Conservation (phyloP, 73 alveolate genomes). For the Symbiodinium natans region DNA sequence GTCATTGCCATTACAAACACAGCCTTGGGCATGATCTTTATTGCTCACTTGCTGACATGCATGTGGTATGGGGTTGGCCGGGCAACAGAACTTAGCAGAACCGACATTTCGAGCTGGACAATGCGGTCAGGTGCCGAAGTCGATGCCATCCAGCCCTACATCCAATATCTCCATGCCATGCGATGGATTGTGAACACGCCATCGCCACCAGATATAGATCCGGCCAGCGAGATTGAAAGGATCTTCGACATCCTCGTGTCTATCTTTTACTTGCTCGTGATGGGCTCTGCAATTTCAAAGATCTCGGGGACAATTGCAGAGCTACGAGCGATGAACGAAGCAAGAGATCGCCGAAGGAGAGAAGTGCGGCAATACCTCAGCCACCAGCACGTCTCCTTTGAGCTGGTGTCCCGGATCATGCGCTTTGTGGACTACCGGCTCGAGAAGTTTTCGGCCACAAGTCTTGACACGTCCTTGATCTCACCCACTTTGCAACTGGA, state of each 20-base stretch:
- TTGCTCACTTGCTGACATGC: constrained; percentile 66
- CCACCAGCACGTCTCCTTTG: constrained; percentile 68
- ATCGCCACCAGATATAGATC: constrained; percentile 28
- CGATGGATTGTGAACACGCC: constrained; percentile 76
- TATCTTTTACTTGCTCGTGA: constrained; percentile 47
- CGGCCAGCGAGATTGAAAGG: constrained; percentile 29
- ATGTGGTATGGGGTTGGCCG: constrained; percentile 84
- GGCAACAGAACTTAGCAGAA: neutral
- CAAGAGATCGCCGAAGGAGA: constrained; percentile 63
- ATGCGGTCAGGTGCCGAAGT: constrained; percentile 11
- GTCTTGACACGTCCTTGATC: constrained; percentile 45
- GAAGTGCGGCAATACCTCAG: constrained; percentile 87
- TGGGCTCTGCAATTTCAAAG: constrained; percentile 84
- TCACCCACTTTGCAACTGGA: constrained; percentile 60
- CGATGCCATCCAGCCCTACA: neutral
- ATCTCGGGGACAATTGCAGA: constrained; percentile 59
- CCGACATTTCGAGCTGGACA: constrained; percentile 8
- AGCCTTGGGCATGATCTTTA: constrained; percentile 16
- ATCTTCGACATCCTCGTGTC: constrained; percentile 66
- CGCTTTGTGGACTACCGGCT: constrained; percentile 78
- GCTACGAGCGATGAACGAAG: constrained; percentile 79
- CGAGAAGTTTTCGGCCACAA: constrained; percentile 37
- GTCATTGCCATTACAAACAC: constrained; percentile 42
- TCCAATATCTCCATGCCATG: constrained; percentile 81
- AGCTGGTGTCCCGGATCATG: constrained; percentile 64